Percentiles rank a stretch among this genome's conserved stretches.
Evolutionary conservation across 768 basidiomycete species (phyloP).

Genomic region (Daedaleopsis nitida): DNA sequence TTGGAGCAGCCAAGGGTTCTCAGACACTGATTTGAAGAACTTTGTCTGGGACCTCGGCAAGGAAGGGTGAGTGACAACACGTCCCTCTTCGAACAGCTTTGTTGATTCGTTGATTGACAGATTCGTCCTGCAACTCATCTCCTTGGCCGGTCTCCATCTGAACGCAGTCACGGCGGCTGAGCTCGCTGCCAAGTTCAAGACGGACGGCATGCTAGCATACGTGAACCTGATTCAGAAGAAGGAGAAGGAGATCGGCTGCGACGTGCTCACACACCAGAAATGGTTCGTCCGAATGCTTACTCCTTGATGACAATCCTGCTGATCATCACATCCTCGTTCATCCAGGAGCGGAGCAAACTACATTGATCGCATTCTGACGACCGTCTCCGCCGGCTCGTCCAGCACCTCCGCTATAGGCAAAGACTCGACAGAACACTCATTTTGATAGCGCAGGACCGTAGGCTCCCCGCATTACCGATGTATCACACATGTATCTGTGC

Average conservation of each 20-base stretch:
- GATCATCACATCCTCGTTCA: not conserved
- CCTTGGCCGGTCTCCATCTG: constrained; percentile 87
- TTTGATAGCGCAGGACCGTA: constrained; percentile 40
- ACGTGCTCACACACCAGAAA: constrained; percentile 93
- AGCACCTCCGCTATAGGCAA: constrained; percentile 82
- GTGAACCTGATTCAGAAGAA: constrained; percentile 86
- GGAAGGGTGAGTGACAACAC: constrained; percentile 61
- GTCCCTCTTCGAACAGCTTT: constrained; percentile 7
- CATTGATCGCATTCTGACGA: constrained; percentile 82
- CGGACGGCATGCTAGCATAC: constrained; percentile 92
- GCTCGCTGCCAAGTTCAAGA: constrained; percentile 76
- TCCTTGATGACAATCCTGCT: no score
- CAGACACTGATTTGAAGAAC: constrained; percentile 76
- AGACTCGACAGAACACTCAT: constrained; percentile 88
- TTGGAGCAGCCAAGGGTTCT: constrained; percentile 84
- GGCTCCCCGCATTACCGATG: not conserved
- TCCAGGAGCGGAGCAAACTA: constrained; percentile 88
- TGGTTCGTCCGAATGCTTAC: constrained; percentile 48
- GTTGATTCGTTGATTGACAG: constrained; percentile 37
- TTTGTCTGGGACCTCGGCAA: constrained; percentile 91
- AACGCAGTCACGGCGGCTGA: constrained; percentile 84
- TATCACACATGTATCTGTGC: not conserved
- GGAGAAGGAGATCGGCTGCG: constrained; percentile 86
- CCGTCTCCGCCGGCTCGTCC: constrained; percentile 85
- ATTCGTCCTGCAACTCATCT: constrained; percentile 87